A percentile compares a stretch with the other conserved stretches of the same genome.
Conservation (phyloP, 75 land plant genomes). For the Isoetes taiwanensis region DNA sequence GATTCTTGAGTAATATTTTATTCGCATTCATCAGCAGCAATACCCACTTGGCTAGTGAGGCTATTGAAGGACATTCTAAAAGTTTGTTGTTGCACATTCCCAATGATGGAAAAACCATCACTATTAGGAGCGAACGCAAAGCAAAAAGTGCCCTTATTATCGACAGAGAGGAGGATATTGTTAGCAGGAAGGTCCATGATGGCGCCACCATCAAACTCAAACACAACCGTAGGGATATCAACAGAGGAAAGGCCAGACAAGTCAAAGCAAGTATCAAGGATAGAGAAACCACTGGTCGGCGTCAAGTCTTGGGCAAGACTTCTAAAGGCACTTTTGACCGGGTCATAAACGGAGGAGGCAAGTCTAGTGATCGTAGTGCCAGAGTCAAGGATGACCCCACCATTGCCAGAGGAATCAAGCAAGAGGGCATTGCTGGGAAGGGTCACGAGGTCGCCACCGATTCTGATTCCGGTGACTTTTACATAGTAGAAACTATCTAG, state of each 20-base stretch:
- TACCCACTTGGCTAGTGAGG: too few relatives aligned
- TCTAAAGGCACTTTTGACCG: constrained; percentile 41
- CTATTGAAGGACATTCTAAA: too few relatives aligned
- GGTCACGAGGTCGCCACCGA: constrained; percentile 14
- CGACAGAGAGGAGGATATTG: constrained; percentile 53
- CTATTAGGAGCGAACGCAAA: too few relatives aligned
- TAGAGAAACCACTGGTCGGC: constrained; percentile 22
- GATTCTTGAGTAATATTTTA: too few relatives aligned
- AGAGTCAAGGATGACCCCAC: constrained; percentile 59
- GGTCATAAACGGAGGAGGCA: constrained; percentile 28
- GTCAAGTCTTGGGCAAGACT: constrained; percentile 28
- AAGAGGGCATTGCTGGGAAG: constrained; percentile 10
- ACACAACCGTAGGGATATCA: constrained; percentile 53
- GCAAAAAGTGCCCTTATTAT: too few relatives aligned
- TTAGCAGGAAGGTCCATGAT: constrained; percentile 40
- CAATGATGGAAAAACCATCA: too few relatives aligned
- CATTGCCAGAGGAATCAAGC: constrained; percentile 26
- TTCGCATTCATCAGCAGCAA: too few relatives aligned
- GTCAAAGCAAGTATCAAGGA: constrained; percentile 67
- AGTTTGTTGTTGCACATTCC: too few relatives aligned
- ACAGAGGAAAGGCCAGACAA: constrained; percentile 29
- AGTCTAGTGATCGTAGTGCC: constrained; percentile 71
- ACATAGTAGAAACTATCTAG: constrained; percentile 51
- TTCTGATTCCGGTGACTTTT: constrained; percentile 34
- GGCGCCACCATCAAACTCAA: constrained; percentile 44